Conservation (phyloP, 2,329 filamentous ascomycete species). For the Tympanopsis confertula region DNA sequence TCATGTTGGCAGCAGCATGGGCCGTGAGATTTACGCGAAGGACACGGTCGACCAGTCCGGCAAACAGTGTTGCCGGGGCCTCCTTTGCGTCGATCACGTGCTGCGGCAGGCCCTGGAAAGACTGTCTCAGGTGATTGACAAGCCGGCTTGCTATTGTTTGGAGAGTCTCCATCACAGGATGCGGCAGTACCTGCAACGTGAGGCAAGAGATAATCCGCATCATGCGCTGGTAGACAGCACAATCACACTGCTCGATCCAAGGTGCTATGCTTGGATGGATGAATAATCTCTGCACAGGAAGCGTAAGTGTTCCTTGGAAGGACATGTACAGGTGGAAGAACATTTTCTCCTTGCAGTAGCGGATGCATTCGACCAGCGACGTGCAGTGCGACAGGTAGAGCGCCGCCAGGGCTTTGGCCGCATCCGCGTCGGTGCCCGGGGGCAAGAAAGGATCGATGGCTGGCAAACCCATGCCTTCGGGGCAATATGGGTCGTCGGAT, state of each 20-base stretch:
- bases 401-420: conserved; percentile 73
- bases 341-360: conserved; percentile 91
- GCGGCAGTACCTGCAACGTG: conserved; percentile 81
- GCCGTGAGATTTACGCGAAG: conserved; percentile 86
- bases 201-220: conserved; percentile 82
- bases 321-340: conserved; percentile 92
- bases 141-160: conserved; percentile 75
- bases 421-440: conserved; percentile 70
- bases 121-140: conserved; percentile 69
- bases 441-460: conserved; percentile 74
- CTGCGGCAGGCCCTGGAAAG: conserved; percentile 72
- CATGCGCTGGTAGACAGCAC: conserved; percentile 93
- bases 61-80: conserved; percentile 79
- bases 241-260: conserved; percentile 95
- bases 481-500: conserved; percentile 44
- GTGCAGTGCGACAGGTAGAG: conserved; percentile 92
- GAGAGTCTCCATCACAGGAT: conserved; percentile 74
- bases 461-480: conserved; percentile 70
- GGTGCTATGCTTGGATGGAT: conserved; percentile 68
- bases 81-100: conserved; percentile 83
- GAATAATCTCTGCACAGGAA: conserved; percentile 89
- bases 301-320: conserved; percentile 91
- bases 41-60: conserved; percentile 72
- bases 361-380: conserved; percentile 85
- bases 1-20: conserved; percentile 84